These are phyloP conservation scores for Aphanomyces euteiches DNA, from an alignment of 352 stramenopile species.

Conservation along the genomic window DNA sequence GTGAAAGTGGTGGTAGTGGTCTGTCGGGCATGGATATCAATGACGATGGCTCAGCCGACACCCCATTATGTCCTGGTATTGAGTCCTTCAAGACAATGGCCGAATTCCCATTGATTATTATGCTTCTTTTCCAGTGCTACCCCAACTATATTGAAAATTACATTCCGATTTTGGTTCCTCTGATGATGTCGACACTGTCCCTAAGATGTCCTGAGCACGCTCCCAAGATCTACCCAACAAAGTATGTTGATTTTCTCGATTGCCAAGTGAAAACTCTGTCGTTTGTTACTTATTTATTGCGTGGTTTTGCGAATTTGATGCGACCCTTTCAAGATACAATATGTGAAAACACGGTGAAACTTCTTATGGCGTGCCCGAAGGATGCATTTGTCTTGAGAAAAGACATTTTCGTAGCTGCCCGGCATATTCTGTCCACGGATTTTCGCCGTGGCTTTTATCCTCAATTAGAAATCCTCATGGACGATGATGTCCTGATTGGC, in stretches of 20 bases:
- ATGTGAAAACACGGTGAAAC: constrained; percentile 90
- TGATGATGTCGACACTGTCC: constrained; percentile 96
- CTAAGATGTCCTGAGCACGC: constrained; percentile 69
- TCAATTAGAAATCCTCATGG: constrained; percentile 93
- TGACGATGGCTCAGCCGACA: background rate
- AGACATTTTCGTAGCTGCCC: constrained; percentile 94
- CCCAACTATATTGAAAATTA: constrained; percentile 94
- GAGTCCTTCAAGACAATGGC: constrained; percentile 95
- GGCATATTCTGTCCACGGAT: constrained; percentile 96
- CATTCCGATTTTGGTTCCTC: constrained; percentile 91
- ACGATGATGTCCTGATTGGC: constrained; percentile 93
- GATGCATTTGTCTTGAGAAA: constrained; percentile 93
- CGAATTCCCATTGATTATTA: constrained; percentile 97
- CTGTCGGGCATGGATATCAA: background rate
- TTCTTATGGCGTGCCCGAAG: constrained; percentile 92
- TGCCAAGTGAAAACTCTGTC: constrained; percentile 97
- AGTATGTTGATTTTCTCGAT: constrained; percentile 90
- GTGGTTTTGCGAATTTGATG: constrained; percentile 89
- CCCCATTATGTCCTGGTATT: constrained; percentile 64
- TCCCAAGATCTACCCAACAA: constrained; percentile 51
- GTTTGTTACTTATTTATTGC: constrained; percentile 96
- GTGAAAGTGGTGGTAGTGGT: background rate
- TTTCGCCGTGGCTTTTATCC: constrained; percentile 95
- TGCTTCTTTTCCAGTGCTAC: constrained; percentile 98
- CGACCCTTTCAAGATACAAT: constrained; percentile 94